Evolutionary conservation across 208 protist genomes (phyloP), one percentile per base, ranked within the genome.

Genomic region (Leishmania turanica): DNA sequence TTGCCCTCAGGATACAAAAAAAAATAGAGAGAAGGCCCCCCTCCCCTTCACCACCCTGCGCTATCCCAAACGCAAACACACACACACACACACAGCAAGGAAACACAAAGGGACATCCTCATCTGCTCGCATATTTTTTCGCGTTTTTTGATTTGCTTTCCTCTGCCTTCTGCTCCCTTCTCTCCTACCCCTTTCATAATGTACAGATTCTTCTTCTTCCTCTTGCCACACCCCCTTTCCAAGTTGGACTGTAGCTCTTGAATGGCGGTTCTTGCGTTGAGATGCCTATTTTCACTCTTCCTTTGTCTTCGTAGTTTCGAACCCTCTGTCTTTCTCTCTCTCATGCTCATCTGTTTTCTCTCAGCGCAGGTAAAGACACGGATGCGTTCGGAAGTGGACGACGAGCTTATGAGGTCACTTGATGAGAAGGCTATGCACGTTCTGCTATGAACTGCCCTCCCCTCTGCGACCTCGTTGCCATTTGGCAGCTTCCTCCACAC

Each of bases 71-170:
- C 8, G 11, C 49, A 53, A 3, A 42, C 42, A 17, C 47, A 13
- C 47, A 51, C 47, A 53, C 8, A 53, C 1, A 17, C 47, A 13
- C 47, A 51, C 47, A 53, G 0, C 13, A 17, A 17, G 5, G 49
- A 17, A 53, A 17, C 8, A 17, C 17, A 53, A 53, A 53, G 8
- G 15, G 49, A 3, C 49, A 9, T 53, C 3, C 11, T 51, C 54
- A 60, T 17, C 54, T 27, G 54, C 15, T 60, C 21, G 54, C 54
- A 60, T 60, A 27, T 68, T 69, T 80, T 84, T 80, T 78, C 72
- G 60, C 79, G 19, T n/a, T 83, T 42, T 34, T 56, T 31, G 73
- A 40, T 27, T 80, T 51, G 2, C 19, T 62, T 42, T 42, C 42
- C 37, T 80, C n/a, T 64, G 31, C 11, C 60, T n/a, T 27, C 21